These are phyloP conservation scores for Ophiosphaerella korrae DNA, from an alignment of 2,329 filamentous ascomycete genomes.

Conservation along the genomic window DNA sequence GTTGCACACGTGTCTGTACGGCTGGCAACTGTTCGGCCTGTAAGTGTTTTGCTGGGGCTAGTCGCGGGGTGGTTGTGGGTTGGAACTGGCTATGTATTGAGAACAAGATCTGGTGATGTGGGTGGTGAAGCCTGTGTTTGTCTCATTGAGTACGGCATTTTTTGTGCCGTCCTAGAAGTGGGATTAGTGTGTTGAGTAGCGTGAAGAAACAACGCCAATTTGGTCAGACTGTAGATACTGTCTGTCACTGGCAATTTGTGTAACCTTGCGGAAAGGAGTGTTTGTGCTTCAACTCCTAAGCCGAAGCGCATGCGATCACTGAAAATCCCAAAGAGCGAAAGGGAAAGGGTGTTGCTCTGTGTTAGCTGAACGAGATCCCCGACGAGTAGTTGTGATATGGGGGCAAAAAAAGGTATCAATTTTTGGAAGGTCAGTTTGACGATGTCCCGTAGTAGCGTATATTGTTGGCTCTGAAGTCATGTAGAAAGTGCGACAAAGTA, in stretches of 20 bases:
- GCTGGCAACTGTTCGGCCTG: slow-evolving; percentile 6
- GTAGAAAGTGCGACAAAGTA: too few relatives aligned
- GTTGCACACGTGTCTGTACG: background rate
- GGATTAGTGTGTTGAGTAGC: background rate
- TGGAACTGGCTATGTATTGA: background rate
- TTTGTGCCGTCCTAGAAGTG: background rate
- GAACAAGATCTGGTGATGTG: background rate
- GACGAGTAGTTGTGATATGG: background rate
- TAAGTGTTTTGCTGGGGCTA: slow-evolving; percentile 2
- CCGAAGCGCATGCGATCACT: background rate
- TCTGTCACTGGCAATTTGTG: background rate
- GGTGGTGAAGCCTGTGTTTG: background rate
- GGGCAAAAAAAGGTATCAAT: background rate
- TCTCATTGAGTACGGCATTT: background rate
- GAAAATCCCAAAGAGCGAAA: background rate
- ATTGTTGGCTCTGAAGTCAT: too few relatives aligned
- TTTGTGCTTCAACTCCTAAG: background rate
- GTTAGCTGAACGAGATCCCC: background rate
- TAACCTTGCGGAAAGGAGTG: background rate
- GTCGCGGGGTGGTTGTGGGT: slow-evolving; percentile 4
- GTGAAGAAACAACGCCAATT: background rate
- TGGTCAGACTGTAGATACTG: background rate
- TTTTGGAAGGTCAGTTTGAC: too few relatives aligned
- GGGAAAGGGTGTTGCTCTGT: background rate
- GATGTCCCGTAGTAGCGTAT: too few relatives aligned